A percentile compares a stretch with the other conserved stretches of the same genome.
These are phyloP conservation scores for Sphaerosporella brunnea DNA, from an alignment of 495 filamentous ascomycete species.

Conservation along the genomic window DNA sequence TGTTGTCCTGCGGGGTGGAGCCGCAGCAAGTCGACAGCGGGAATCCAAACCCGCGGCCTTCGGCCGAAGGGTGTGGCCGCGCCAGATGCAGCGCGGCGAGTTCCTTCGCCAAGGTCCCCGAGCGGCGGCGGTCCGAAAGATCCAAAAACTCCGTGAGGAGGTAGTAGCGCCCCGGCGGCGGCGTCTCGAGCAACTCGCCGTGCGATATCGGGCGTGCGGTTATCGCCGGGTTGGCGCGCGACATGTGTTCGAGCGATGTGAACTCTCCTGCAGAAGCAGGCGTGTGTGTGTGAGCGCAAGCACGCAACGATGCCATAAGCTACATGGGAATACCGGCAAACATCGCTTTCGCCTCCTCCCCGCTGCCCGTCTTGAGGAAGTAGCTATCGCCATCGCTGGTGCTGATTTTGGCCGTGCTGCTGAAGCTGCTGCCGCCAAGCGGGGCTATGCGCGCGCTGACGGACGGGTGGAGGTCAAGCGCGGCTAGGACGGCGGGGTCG, in stretches of 20 bases:
- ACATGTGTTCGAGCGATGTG: conserved; percentile 64
- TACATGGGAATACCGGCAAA: conserved; percentile 45
- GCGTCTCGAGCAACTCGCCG: conserved; percentile 39
- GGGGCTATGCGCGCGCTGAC: conserved; percentile 39
- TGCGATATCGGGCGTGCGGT: conserved; percentile 56
- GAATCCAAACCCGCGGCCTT: conserved; percentile 57
- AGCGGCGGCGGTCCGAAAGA: conserved; percentile 30
- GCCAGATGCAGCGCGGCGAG: conserved; percentile 65
- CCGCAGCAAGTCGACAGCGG: conserved; percentile 73
- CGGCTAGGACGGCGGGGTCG: conserved; percentile 42
- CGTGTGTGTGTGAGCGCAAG: not conserved
- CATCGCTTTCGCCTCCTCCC: conserved; percentile 50
- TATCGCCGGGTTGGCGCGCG: conserved; percentile 48
- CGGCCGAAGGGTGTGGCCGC: conserved; percentile 37
- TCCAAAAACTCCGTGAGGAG: conserved; percentile 71
- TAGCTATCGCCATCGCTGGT: conserved; percentile 34
- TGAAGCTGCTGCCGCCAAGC: conserved; percentile 56
- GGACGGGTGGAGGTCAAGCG: conserved; percentile 46
- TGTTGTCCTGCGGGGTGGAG: conserved; percentile 62
- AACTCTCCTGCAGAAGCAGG: conserved; percentile 46
- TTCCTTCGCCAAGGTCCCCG: conserved; percentile 44
- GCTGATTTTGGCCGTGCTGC: conserved; percentile 52
- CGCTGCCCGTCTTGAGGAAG: conserved; percentile 67
- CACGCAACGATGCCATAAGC: too few relatives aligned
- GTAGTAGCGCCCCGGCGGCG: conserved; percentile 42